Conservation (phyloP, 23 red algal genomes). For the Gracilaria domingensis region DNA sequence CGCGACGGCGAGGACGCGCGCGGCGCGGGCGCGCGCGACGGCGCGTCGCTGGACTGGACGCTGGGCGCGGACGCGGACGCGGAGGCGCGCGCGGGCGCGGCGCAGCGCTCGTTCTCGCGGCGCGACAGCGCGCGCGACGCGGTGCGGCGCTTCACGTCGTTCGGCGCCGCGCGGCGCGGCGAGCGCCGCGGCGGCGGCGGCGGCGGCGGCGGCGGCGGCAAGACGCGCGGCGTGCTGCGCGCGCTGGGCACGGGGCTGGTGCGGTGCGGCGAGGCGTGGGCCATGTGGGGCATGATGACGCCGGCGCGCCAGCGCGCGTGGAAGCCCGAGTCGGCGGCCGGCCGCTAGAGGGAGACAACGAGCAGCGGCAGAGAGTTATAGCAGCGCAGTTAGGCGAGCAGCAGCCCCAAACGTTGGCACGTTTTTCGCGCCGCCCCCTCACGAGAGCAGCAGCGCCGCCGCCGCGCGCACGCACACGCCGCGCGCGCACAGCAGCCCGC, state of each 20-base stretch:
- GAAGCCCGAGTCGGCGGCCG: not conserved
- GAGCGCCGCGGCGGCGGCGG: not conserved
- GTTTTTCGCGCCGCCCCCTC: too few species aligned
- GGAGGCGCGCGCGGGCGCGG: not conserved
- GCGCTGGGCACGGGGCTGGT: not conserved
- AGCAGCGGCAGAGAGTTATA: too few species aligned
- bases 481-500: too few species aligned
- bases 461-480: too few species aligned
- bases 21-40: not conserved
- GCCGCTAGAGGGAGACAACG: too few species aligned
- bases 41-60: not conserved
- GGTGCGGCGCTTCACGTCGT: not conserved
- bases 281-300: conserved; percentile 3
- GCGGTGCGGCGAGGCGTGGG: conserved; percentile 2
- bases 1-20: too few species aligned
- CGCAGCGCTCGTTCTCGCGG: not conserved
- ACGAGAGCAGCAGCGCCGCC: too few species aligned
- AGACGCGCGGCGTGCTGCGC: not conserved
- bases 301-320: conserved; percentile 7
- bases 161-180: not conserved
- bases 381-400: too few species aligned
- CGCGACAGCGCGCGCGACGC: not conserved
- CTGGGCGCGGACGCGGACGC: not conserved
- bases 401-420: too few species aligned
- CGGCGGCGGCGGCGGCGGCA: not conserved